A percentile compares a stretch with the other conserved stretches of the same genome.
Conservation (phyloP, 805 yeast genomes). For the Cyberlindnera euphorbiiphila region DNA sequence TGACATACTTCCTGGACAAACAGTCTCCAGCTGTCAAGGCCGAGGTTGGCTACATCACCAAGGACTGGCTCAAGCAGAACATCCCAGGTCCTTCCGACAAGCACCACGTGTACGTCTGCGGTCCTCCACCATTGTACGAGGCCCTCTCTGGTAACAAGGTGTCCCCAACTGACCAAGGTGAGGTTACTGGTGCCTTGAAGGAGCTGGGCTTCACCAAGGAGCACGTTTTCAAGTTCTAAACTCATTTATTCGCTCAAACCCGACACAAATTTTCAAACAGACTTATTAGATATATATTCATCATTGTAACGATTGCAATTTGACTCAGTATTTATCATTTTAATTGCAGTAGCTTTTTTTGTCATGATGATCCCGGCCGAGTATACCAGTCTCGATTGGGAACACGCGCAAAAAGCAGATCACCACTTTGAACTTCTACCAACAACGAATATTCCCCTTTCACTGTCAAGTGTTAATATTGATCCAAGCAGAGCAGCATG, state of each 20-base stretch:
- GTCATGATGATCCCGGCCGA: too few species aligned
- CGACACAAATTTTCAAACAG: background rate
- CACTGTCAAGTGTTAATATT: too few species aligned
- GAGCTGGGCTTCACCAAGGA: slow-evolving; percentile 87
- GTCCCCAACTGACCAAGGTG: slow-evolving; percentile 93
- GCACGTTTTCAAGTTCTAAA: slow-evolving; percentile 82
- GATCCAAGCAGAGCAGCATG: too few species aligned
- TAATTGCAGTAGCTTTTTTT: too few species aligned
- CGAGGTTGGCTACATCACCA: slow-evolving; percentile 69
- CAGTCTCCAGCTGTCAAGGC: slow-evolving; percentile 42
- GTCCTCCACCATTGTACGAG: slow-evolving; percentile 89
- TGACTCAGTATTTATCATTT: too few species aligned
- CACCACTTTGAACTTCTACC: background rate
- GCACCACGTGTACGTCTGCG: slow-evolving; percentile 83
- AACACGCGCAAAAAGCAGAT: too few species aligned
- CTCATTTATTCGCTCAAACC: background rate
- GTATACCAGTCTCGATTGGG: too few species aligned
- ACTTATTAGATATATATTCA: background rate
- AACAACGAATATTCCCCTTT: background rate
- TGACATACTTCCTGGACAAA: slow-evolving; percentile 78
- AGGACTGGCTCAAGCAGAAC: slow-evolving; percentile 60
- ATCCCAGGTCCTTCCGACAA: slow-evolving; percentile 66
- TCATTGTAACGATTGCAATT: background rate
- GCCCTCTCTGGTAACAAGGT: slow-evolving; percentile 83
- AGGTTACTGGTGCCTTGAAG: slow-evolving; percentile 78